A percentile compares a stretch with the other conserved stretches of the same genome.
phyloP scores from a whole-genome alignment of 2,329 filamentous ascomycete species.

The Pseudopyricularia cyperi region DNA sequence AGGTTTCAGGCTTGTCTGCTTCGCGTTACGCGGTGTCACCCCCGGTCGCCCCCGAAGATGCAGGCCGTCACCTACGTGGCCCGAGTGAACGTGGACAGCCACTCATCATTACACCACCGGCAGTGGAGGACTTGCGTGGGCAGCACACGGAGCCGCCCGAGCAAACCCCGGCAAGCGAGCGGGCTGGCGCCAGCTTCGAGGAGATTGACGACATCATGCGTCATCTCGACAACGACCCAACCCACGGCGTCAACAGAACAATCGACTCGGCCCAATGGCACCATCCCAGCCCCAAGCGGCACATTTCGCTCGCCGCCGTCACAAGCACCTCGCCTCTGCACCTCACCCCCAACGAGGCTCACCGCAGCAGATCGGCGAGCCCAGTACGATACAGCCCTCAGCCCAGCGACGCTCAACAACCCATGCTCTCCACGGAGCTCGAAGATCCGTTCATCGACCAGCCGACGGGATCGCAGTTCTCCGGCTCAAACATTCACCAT shows the following conservation, averaged over 20 bases:
- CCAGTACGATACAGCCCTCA: conserved; percentile 40
- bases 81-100: conserved; percentile 7
- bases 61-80: conserved; percentile 5
- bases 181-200: conserved; percentile 47
- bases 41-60: conserved; percentile 14
- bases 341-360: conserved; percentile 29
- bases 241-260: conserved; percentile 58
- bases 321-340: conserved; percentile 39
- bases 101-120: conserved; percentile 11
- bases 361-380: conserved; percentile 58
- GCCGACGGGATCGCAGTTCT: conserved; percentile 10
- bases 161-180: not conserved
- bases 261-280: conserved; percentile 33
- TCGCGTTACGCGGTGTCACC: conserved; percentile 32
- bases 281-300: conserved; percentile 26
- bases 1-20: conserved; percentile 26
- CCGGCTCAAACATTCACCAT: conserved; percentile 33
- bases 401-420: conserved; percentile 31
- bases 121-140: conserved; percentile 15
- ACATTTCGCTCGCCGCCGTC: conserved; percentile 21
- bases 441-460: conserved; percentile 51
- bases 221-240: conserved; percentile 64
- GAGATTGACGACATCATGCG: conserved; percentile 92
- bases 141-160: not conserved
- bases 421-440: conserved; percentile 37